Percentiles rank a stretch among this genome's conserved stretches.
These are phyloP conservation scores for Thraustochytrium sp. DNA, from an alignment of 352 stramenopile genomes.

Conservation along the genomic window DNA sequence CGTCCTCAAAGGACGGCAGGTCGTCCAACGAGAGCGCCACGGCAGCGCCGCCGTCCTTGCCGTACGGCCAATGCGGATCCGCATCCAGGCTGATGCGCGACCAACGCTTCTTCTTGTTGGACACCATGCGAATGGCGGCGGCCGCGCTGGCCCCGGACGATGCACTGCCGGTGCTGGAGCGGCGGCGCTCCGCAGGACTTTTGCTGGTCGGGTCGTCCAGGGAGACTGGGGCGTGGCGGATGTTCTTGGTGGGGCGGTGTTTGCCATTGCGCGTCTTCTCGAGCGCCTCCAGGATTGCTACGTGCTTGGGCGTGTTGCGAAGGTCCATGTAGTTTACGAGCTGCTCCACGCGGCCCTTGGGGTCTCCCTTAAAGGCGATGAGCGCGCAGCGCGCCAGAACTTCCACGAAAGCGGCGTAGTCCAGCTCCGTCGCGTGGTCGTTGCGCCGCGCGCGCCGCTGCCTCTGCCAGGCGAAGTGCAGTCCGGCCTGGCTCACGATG, in stretches of 20 bases:
- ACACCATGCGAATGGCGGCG: neutral
- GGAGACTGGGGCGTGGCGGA: neutral
- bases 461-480: slow-evolving; percentile 29
- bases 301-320: neutral
- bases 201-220: neutral
- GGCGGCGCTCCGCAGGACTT: neutral
- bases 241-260: neutral
- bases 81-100: neutral
- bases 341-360: neutral
- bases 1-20: neutral
- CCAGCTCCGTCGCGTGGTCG: slow-evolving; percentile 20
- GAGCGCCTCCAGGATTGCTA: neutral
- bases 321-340: neutral
- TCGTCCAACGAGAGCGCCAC: neutral
- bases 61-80: neutral
- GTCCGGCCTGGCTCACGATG: neutral
- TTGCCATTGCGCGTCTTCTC: slow-evolving; percentile 18
- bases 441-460: neutral
- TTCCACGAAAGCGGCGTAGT: slow-evolving; percentile 25
- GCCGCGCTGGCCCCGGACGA: neutral
- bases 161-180: neutral
- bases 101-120: neutral
- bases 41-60: neutral
- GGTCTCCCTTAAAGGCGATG: slow-evolving; percentile 8
- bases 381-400: slow-evolving; percentile 14